Base-by-base conservation (phyloP, 352 stramenopile species). In the Pythium plurisporium region DNA sequence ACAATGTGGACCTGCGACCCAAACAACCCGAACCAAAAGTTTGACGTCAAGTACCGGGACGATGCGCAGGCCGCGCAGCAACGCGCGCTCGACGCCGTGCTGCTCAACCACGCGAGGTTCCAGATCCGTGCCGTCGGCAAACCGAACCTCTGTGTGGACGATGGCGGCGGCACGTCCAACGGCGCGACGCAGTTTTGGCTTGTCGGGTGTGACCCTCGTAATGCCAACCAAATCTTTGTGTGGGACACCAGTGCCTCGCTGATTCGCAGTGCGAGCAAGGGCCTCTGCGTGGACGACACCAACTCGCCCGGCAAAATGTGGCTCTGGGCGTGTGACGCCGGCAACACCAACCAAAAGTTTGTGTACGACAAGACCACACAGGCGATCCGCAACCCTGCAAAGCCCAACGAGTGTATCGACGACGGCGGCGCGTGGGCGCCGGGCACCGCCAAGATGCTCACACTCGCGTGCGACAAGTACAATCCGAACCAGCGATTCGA, bases 81-180 rank as follows among this genome's bases (percentile, higher is more conserved):
- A 22, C 3, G 20, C 1, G 11, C 30, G 30, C 7, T 36, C 7
- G 30, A 36, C 30, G 30, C 30, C 7, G 30, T 36, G 7, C 12
- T 36, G 30, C n/a, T n/a, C n/a, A n/a, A n/a, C n/a, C n/a, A n/a
- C n/a, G n/a, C n/a, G n/a, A n/a, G n/a, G 45, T 43, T 62, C 20
- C 52, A 55, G 55, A 36, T 36, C 30, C 30, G 30, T 12, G 30
- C 30, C 7, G 30, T 36, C 30, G 30, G 30, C 30, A 36, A 36
- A 36, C 7, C 7, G 30, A 36, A 36, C 30, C 29, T 62, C 22
- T 59, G 29, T n/a, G 29, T 58, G 1, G 70, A 78, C 17, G 67
- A 73, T 34, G 64, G 67, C 25, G 70, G 64, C 26, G 36, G 45
- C 10, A 37, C 23, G 9, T 23, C 44, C 9, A 51, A 42, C 10